Base-by-base conservation (phyloP, 2,329 filamentous ascomycete genomes). In the Phialocephala subalpina region DNA sequence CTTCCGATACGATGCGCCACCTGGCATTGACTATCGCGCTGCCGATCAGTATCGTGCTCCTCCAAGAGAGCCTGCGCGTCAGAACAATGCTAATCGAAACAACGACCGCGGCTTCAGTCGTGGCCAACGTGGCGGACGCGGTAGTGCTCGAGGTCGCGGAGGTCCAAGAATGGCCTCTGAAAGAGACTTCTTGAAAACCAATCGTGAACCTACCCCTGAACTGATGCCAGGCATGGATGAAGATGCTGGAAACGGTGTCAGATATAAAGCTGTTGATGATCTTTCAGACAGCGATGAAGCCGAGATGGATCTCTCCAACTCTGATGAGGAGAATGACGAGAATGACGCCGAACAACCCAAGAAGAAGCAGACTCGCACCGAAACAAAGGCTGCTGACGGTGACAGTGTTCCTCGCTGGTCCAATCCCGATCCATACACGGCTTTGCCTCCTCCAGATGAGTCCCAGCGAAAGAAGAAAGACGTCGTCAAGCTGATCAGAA, bases 361-460 rank as follows among this genome's bases (percentile, higher is more conserved):
- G 2, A 76, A 73, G 58, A 86, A 86, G 73, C 82, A 83, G 12
- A 76, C 75, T 2, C 80, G 82, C 11, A 77, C 73, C 11, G 71
- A 71, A 1, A 69, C 73, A 18, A 77, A 77, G 9, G 76, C 80
- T n/a, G 74, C 78, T 25, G 81, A 79, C 67, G 76, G 82, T 62
- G 80, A 82, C 16, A 71, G 73, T 61, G 79, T 77, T 5, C 93
- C 94, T 2, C 94, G 92, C 77, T 98, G 95, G 95, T 97, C 94
- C 4, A 98, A 98, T 73, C 94, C 95, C 3, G 95, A 98, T 77
- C 94, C 94, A 0, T 97, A 98, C 78, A 97, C 93, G 6, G 92
- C 88, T 1, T 82, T 97, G 11, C 95, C 95, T 9, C 94, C 93
- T 7, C 87, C 90, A 0, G 91, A 94, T 70, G 91, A 94, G 62